Conservation (phyloP, 768 basidiomycete genomes). For the Xerocomellus chrysenteron region DNA sequence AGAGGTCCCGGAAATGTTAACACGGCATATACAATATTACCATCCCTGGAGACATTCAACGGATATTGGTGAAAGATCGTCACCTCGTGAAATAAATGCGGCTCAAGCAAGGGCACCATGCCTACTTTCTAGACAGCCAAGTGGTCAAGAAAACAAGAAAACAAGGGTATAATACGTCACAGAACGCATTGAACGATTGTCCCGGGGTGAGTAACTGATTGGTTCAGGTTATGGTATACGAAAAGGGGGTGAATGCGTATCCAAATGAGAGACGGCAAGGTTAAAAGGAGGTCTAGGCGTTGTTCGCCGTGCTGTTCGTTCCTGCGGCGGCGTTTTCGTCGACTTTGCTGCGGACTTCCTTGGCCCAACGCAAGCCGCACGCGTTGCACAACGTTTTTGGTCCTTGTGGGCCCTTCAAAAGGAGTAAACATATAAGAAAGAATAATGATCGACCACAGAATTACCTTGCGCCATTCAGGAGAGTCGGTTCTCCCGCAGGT, state of each 20-base stretch:
- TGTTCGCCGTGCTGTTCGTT: slow-evolving; percentile 19
- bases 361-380: slow-evolving; percentile 93
- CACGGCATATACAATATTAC: neutral
- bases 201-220: neutral
- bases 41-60: neutral
- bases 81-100: slow-evolving; percentile 9
- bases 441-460: neutral
- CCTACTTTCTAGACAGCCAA: slow-evolving; percentile 10
- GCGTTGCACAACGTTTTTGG: slow-evolving; percentile 99
- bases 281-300: slow-evolving; percentile 11
- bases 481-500: slow-evolving; percentile 95
- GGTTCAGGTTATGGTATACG: slow-evolving; percentile 5
- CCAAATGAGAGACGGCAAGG: neutral
- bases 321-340: slow-evolving; percentile 33
- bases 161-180: slow-evolving; percentile 6
- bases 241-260: neutral
- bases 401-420: slow-evolving; percentile 76
- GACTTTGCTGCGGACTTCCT: slow-evolving; percentile 52
- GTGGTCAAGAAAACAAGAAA: slow-evolving; percentile 18
- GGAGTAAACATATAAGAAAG: slow-evolving; percentile 18
- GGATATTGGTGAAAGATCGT: slow-evolving; percentile 3
- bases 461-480: slow-evolving; percentile 94
- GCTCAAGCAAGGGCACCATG: slow-evolving; percentile 4
- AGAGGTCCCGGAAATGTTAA: neutral
- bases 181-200: slow-evolving; percentile 2